phyloP scores from a whole-genome alignment of 2,329 filamentous ascomycete species.

The Metarhizium guizhouense region DNA sequence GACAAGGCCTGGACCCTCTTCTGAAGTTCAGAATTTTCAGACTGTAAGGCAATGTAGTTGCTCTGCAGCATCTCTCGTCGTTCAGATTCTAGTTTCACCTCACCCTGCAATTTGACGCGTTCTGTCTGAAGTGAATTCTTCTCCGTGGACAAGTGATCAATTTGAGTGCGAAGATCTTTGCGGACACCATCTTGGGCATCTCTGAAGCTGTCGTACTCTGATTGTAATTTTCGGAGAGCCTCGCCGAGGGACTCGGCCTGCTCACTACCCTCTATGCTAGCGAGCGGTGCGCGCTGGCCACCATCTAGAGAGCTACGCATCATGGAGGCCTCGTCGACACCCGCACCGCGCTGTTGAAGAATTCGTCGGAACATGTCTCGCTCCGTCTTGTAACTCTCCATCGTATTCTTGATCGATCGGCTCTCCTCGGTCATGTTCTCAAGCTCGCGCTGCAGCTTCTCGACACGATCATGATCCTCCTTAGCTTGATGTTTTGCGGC shows the following conservation, averaged over 20 bases:
- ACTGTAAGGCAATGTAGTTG: slow-evolving; percentile 76
- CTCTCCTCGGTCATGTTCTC: slow-evolving; percentile 76
- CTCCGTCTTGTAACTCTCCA: slow-evolving; percentile 90
- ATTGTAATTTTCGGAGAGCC: slow-evolving; percentile 77
- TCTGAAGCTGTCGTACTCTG: slow-evolving; percentile 81
- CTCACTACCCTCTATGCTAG: slow-evolving; percentile 47
- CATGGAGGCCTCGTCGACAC: slow-evolving; percentile 55
- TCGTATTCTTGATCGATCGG: slow-evolving; percentile 69
- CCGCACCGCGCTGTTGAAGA: slow-evolving; percentile 60
- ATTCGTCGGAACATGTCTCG: slow-evolving; percentile 96
- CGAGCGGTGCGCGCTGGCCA: slow-evolving; percentile 41
- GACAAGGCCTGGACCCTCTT: slow-evolving; percentile 70
- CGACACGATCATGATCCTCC: slow-evolving; percentile 62
- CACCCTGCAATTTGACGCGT: slow-evolving; percentile 68
- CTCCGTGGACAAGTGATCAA: slow-evolving; percentile 71
- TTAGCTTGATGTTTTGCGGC: slow-evolving; percentile 54
- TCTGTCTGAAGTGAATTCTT: slow-evolving; percentile 78
- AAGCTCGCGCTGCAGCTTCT: slow-evolving; percentile 62
- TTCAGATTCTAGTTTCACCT: slow-evolving; percentile 72
- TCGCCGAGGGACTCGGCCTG: slow-evolving; percentile 58
- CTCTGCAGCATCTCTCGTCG: slow-evolving; percentile 83
- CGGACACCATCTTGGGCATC: slow-evolving; percentile 78
- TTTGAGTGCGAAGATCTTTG: slow-evolving; percentile 73
- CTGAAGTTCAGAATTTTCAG: slow-evolving; percentile 77
- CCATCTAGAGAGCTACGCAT: slow-evolving; percentile 65